Evolutionary conservation across 2,329 filamentous ascomycete species (phyloP).

Genomic region (Blumeriella jaapii): DNA sequence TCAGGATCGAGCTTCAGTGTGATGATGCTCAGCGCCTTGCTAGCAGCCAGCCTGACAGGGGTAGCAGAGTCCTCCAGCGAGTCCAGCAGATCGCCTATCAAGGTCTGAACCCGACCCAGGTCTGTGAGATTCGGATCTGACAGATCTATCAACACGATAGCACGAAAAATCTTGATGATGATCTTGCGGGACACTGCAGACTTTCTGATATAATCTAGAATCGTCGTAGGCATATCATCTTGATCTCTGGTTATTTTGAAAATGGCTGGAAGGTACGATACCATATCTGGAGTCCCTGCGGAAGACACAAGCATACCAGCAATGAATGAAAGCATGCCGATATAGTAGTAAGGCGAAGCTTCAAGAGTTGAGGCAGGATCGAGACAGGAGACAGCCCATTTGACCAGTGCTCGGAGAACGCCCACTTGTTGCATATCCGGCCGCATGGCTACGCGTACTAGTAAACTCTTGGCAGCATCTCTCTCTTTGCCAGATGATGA

Average conservation of each 20-base stretch:
- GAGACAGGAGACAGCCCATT: conserved; percentile 58
- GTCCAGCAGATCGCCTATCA: conserved; percentile 72
- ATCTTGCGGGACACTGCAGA: conserved; percentile 75
- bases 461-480: conserved; percentile 71
- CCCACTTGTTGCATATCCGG: conserved; percentile 77
- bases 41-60: conserved; percentile 78
- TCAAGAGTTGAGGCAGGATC: conserved; percentile 31
- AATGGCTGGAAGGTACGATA: conserved; percentile 50
- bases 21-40: conserved; percentile 83
- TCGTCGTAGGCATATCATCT: conserved; percentile 1
- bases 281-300: conserved; percentile 63
- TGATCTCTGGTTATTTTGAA: conserved; percentile 49
- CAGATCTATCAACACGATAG: conserved; percentile 51
- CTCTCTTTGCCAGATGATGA: conserved; percentile 72
- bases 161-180: conserved; percentile 74
- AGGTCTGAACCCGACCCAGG: conserved; percentile 57
- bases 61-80: conserved; percentile 78
- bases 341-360: conserved; percentile 57
- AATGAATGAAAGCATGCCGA: conserved; percentile 71
- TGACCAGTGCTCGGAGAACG: conserved; percentile 54
- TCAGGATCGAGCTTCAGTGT: conserved; percentile 66
- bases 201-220: conserved; percentile 48
- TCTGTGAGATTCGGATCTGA: conserved; percentile 7
- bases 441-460: conserved; percentile 73
- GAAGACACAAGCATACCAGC: conserved; percentile 60